These are phyloP conservation scores for Hippophae gyantsensis DNA, from an alignment of 306 rosid species.

Conservation along the genomic window DNA sequence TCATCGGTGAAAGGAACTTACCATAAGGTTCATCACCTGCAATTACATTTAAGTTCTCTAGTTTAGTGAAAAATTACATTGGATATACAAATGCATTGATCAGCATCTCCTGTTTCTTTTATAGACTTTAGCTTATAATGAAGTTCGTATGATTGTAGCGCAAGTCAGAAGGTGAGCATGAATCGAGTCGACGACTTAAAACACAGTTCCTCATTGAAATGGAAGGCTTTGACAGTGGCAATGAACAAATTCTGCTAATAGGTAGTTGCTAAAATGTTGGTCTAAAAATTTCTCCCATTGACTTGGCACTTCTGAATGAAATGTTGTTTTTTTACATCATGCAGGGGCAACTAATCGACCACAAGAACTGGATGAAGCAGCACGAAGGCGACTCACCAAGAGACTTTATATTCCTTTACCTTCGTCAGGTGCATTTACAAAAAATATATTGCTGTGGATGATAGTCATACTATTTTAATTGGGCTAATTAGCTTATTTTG, in stretches of 20 bases:
- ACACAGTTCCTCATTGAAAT: slow-evolving; percentile 97
- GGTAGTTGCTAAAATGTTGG: slow-evolving; percentile 39
- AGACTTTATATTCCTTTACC: slow-evolving; percentile 91
- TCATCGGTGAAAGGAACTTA: neutral
- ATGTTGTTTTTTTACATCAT: slow-evolving; percentile 14
- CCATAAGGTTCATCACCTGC: slow-evolving; percentile 13
- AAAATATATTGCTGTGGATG: slow-evolving; percentile 6
- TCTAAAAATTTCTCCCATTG: neutral
- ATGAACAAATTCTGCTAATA: slow-evolving; percentile 78
- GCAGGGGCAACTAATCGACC: slow-evolving; percentile 96
- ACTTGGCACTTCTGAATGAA: neutral
- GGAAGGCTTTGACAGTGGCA: slow-evolving; percentile 92
- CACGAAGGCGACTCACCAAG: slow-evolving; percentile 86
- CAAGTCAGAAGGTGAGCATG: slow-evolving; percentile 95
- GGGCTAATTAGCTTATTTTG: slow-evolving; percentile 25
- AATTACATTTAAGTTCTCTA: slow-evolving; percentile 4
- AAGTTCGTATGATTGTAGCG: slow-evolving; percentile 44
- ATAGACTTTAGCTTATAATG: slow-evolving; percentile 13
- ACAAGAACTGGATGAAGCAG: slow-evolving; percentile 96
- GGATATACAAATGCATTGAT: neutral
- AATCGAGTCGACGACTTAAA: slow-evolving; percentile 92
- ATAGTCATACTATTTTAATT: slow-evolving; percentile 3
- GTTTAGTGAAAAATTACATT: slow-evolving; percentile 1
- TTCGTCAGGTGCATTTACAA: slow-evolving; percentile 50
- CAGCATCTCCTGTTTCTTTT: neutral